Conservation (phyloP, 2,329 filamentous ascomycete genomes). For the Fusarium staphyleae region DNA sequence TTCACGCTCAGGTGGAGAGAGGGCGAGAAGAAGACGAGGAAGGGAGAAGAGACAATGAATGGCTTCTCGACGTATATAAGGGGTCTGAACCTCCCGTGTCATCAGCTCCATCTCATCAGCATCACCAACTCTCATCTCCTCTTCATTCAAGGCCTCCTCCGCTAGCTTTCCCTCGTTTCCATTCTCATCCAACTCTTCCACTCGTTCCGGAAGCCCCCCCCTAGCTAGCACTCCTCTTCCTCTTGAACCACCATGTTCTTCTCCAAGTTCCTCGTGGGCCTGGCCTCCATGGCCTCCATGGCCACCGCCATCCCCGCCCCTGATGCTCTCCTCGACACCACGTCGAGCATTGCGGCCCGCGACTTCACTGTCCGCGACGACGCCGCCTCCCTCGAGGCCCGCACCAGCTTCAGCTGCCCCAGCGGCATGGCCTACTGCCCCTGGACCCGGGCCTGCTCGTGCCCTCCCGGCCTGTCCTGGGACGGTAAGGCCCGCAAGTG, state of each 20-base stretch:
- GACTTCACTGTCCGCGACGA: conserved; percentile 27
- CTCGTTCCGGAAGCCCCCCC: not conserved
- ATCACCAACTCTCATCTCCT: conserved; percentile 12
- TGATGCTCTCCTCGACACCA: conserved; percentile 44
- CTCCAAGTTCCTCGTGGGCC: conserved; percentile 37
- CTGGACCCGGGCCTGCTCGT: conserved; percentile 53
- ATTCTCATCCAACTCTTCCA: not conserved
- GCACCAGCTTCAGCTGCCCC: conserved; percentile 45
- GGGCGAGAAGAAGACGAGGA: not conserved
- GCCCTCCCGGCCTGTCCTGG: conserved; percentile 51
- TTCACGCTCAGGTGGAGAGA: conserved; percentile 1
- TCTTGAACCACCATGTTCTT: conserved; percentile 42
- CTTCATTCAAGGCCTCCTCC: conserved; percentile 22
- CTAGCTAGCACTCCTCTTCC: conserved; percentile 4
- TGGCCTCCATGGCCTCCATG: conserved; percentile 41
- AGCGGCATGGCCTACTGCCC: conserved; percentile 47
- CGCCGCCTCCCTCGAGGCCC: conserved; percentile 29
- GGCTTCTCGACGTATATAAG: conserved; percentile 24
- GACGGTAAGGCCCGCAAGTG: conserved; percentile 43
- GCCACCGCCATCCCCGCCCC: conserved; percentile 34
- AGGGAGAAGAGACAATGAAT: not conserved
- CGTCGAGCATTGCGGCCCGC: conserved; percentile 22
- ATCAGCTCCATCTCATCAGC: conserved; percentile 12
- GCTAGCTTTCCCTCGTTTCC: conserved; percentile 13
- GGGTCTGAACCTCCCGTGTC: conserved; percentile 9